phyloP scores from a whole-genome alignment of 768 basidiomycete species.

The Rhizopogon vulgaris region DNA sequence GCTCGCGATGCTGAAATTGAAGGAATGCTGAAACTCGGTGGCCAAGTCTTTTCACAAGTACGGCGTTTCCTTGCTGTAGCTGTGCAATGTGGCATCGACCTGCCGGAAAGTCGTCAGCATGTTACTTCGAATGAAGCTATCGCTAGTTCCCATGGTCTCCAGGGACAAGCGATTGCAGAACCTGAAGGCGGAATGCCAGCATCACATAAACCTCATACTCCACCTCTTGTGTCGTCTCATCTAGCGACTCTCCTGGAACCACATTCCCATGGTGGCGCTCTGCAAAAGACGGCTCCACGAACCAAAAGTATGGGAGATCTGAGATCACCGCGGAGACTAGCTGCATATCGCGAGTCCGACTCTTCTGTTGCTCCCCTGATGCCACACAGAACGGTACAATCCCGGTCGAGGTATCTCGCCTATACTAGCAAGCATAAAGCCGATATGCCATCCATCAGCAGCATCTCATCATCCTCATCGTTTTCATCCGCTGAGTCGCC shows the following conservation, averaged over 20 bases:
- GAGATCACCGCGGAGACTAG: slow-evolving; percentile 25
- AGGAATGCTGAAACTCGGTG: slow-evolving; percentile 74
- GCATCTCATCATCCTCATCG: slow-evolving; percentile 66
- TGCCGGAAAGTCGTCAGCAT: slow-evolving; percentile 46
- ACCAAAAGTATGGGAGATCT: slow-evolving; percentile 53
- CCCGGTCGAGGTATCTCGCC: slow-evolving; percentile 29
- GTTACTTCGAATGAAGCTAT: slow-evolving; percentile 14
- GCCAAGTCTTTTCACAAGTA: slow-evolving; percentile 76
- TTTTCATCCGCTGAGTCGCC: slow-evolving; percentile 57
- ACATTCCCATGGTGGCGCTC: slow-evolving; percentile 13
- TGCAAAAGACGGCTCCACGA: slow-evolving; percentile 31
- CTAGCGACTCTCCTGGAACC: slow-evolving; percentile 28
- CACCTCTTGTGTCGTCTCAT: slow-evolving; percentile 6
- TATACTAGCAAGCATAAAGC: slow-evolving; percentile 34
- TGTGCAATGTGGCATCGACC: slow-evolving; percentile 65
- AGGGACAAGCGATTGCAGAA: slow-evolving; percentile 12
- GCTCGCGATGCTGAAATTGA: slow-evolving; percentile 53
- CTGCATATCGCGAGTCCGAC: slow-evolving; percentile 32
- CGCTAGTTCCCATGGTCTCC: slow-evolving; percentile 2
- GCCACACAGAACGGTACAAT: slow-evolving; percentile 22
- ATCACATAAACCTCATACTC: slow-evolving; percentile 2
- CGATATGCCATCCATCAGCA: slow-evolving; percentile 54
- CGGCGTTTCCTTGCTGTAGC: slow-evolving; percentile 74
- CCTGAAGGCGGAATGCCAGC: slow-evolving; percentile 8
- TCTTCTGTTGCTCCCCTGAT: slow-evolving; percentile 29